Evolutionary conservation across 306 rosid genomes (phyloP), one percentile per base, ranked within the genome.

Genomic region (Acacia melanoxylon): DNA sequence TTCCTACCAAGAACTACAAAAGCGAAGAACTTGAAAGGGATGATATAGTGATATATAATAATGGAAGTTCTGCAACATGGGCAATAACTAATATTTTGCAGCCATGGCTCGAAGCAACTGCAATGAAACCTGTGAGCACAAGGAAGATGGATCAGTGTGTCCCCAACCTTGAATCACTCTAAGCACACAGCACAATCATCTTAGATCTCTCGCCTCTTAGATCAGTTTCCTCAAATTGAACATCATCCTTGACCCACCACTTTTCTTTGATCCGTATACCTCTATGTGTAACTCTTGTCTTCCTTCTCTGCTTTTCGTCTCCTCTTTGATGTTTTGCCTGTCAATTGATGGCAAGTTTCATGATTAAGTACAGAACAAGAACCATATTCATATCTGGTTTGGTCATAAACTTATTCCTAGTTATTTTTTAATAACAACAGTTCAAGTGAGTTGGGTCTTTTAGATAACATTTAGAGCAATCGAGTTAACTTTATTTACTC

Each of bases 41-140:
- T 12, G 61, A 19, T 1, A 70, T 74, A 87, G 22, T 52, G 59
- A 35, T 82, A 22, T 59, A 44, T 48, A 4, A 44, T 40, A 4
- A 85, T 74, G 46, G 75, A 72, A 72, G 79, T 88, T 83, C 98
- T 86, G 83, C 98, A 95, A n/a, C 95, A 95, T 72, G 99, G 99
- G 87, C 99, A 95, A 37, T 89, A 86, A 10, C 89, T 79, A 70
- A 88, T 91, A 70, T 84, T 86, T 70, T 86, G 83, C 10, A 95
- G 87, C 98, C 99, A 95, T 61, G 99, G 99, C 40, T 85, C 86
- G 82, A 95, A 77, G 72, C 99, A 95, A 4, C 58, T 80, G 44
- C 86, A 87, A 65, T 95, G 98, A 85, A 95, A 95, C 85, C 83
- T 89, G 52, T 94, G 97, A 0, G 95, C 92, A 74, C 98, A 94